Percentiles rank a stretch among this genome's conserved stretches.
phyloP scores from a whole-genome alignment of 208 protist species.

The Acanthamoeba healyi region DNA sequence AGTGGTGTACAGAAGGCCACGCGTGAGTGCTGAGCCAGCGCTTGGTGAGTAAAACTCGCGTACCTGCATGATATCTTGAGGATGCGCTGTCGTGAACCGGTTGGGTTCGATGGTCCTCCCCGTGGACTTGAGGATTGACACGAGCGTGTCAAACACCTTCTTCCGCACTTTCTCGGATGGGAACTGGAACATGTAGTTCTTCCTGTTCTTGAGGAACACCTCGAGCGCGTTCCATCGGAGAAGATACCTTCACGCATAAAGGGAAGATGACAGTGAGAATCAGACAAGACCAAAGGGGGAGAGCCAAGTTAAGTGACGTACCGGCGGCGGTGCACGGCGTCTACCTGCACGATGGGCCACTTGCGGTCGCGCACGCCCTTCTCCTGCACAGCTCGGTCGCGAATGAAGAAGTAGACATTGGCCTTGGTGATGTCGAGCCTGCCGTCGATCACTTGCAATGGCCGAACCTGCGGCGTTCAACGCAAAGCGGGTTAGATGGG shows the following conservation, averaged over 20 bases:
- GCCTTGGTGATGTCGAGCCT: slow-evolving; percentile 43
- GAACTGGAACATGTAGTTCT: slow-evolving; percentile 94
- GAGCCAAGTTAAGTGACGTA: neutral
- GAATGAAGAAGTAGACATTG: slow-evolving; percentile 67
- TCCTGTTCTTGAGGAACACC: slow-evolving; percentile 92
- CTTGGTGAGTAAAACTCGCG: slow-evolving; percentile 88
- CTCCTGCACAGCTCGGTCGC: neutral
- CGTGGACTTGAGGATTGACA: slow-evolving; percentile 27
- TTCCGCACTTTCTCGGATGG: slow-evolving; percentile 27
- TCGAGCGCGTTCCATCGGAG: slow-evolving; percentile 94
- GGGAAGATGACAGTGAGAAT: neutral
- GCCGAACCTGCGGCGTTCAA: neutral
- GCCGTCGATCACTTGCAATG: slow-evolving; percentile 62
- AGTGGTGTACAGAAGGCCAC: neutral
- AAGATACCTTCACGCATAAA: slow-evolving; percentile 94
- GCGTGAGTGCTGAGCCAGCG: no score
- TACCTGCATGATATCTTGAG: slow-evolving; percentile 94
- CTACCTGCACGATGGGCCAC: slow-evolving; percentile 32
- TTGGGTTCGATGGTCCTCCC: slow-evolving; percentile 89
- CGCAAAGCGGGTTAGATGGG: neutral
- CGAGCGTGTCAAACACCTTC: slow-evolving; percentile 76
- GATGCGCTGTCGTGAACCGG: slow-evolving; percentile 83
- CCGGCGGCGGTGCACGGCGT: slow-evolving; percentile 28
- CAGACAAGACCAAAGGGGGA: neutral
- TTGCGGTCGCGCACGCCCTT: slow-evolving; percentile 40